Percentiles rank a stretch among this genome's conserved stretches.
Evolutionary conservation across 768 basidiomycete genomes (phyloP).

Genomic region (Pleurotus sapidus): DNA sequence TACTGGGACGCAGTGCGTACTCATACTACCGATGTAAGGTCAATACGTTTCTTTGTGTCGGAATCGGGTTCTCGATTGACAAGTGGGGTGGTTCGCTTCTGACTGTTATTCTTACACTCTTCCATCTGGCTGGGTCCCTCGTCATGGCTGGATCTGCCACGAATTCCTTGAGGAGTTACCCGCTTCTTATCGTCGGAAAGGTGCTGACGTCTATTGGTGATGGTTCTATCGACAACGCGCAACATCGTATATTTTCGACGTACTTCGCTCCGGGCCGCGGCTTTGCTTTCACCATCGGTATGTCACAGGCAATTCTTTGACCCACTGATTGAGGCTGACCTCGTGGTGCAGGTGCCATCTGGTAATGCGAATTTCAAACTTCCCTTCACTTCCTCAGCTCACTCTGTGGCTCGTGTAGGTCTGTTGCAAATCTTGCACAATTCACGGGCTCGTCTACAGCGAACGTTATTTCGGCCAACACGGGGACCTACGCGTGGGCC

Average conservation of each 20-base stretch:
- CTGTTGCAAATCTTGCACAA: constrained; percentile 36
- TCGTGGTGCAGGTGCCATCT: constrained; percentile 25
- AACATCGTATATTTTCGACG: constrained; percentile 41
- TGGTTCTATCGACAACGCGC: constrained; percentile 38
- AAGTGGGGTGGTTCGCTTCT: constrained; percentile 35
- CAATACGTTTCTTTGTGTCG: constrained; percentile 40
- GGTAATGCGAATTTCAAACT: constrained; percentile 16
- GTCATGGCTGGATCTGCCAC: constrained; percentile 37
- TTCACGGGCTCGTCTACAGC: constrained; percentile 39
- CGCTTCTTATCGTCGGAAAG: constrained; percentile 35
- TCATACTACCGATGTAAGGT: constrained; percentile 19
- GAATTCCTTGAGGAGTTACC: constrained; percentile 34
- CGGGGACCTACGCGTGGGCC: constrained; percentile 37
- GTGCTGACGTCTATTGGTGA: constrained; percentile 37
- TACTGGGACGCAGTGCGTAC: neutral
- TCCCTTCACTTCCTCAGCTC: neutral
- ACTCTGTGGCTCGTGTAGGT: constrained; percentile 15
- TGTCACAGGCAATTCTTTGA: constrained; percentile 6
- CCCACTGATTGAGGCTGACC: neutral
- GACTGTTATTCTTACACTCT: constrained; percentile 32
- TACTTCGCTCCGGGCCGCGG: constrained; percentile 41
- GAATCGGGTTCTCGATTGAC: constrained; percentile 37
- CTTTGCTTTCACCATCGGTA: constrained; percentile 34
- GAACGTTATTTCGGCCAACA: constrained; percentile 34
- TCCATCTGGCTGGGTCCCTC: constrained; percentile 32